Conservation (phyloP, 257 asterid genomes). For the Ehretia macrophylla region DNA sequence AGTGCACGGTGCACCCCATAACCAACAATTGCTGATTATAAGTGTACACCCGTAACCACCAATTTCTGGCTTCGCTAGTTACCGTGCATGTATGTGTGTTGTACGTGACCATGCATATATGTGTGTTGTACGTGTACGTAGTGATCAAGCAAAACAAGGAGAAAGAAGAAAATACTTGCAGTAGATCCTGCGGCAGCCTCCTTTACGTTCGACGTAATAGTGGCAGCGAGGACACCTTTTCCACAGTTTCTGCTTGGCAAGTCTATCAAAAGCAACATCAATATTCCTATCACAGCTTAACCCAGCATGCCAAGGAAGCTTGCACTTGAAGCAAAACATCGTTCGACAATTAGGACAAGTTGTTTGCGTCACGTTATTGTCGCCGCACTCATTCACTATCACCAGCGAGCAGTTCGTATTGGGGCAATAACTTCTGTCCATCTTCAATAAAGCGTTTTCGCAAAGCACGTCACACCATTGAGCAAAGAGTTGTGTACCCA, state of each 20-base stretch:
- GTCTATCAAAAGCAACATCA: slow-evolving; percentile 49
- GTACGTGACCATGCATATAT: no score
- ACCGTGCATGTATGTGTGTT: no score
- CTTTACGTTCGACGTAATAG: slow-evolving; percentile 49
- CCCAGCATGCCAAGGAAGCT: slow-evolving; percentile 55
- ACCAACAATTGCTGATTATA: no score
- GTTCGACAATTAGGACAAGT: slow-evolving; percentile 54
- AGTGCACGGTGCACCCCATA: no score
- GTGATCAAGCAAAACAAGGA: no score
- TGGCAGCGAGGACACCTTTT: slow-evolving; percentile 65
- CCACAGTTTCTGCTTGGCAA: slow-evolving; percentile 53
- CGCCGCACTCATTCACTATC: slow-evolving; percentile 61
- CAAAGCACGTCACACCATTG: no score
- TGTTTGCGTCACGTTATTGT: slow-evolving; percentile 39
- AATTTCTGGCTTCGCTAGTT: no score
- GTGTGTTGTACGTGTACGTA: no score
- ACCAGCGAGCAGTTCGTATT: slow-evolving; percentile 41
- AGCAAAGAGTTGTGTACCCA: slow-evolving; percentile 49
- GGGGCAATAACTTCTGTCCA: slow-evolving; percentile 51
- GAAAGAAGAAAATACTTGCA: slow-evolving; percentile 48
- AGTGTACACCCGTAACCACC: no score
- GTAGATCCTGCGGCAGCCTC: slow-evolving; percentile 45
- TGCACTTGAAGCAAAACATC: slow-evolving; percentile 51
- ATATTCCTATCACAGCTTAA: slow-evolving; percentile 47
- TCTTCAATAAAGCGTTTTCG: no score